Conservation (phyloP, 1,284 basidiomycete species). For the Ustilago bromivora region DNA sequence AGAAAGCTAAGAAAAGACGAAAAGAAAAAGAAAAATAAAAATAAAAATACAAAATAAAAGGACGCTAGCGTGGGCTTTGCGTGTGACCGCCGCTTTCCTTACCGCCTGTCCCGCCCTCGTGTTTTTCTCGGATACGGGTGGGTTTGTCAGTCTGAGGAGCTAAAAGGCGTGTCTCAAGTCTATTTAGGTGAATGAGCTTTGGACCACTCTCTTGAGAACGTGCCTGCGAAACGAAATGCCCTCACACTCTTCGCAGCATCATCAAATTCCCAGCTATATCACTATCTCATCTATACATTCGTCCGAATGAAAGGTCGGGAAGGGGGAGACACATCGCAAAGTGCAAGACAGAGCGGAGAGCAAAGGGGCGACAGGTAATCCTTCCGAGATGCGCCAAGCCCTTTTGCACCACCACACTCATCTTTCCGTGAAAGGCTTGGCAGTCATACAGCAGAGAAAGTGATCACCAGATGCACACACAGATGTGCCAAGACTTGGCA, state of each 20-base stretch:
- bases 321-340: background rate
- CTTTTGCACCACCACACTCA: conserved; percentile 4
- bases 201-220: conserved; percentile 2
- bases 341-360: background rate
- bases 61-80: background rate
- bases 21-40: no score
- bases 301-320: background rate
- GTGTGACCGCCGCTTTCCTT: conserved; percentile 17
- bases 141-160: no score
- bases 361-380: no score
- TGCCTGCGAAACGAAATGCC: conserved; percentile 2
- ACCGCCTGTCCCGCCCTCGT: conserved; percentile 33
- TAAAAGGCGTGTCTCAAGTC: background rate
- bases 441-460: background rate
- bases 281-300: no score
- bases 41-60: no score
- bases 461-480: background rate
- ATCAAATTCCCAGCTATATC: no score
- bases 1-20: background rate
- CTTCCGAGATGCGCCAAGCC: conserved; percentile 3
- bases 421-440: background rate
- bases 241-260: no score
- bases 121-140: conserved; percentile 13
- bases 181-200: background rate
- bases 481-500: background rate